A percentile compares a stretch with the other conserved stretches of the same genome.
Evolutionary conservation across 495 filamentous ascomycete species (phyloP).

Genomic region (Xylaria cubensis): DNA sequence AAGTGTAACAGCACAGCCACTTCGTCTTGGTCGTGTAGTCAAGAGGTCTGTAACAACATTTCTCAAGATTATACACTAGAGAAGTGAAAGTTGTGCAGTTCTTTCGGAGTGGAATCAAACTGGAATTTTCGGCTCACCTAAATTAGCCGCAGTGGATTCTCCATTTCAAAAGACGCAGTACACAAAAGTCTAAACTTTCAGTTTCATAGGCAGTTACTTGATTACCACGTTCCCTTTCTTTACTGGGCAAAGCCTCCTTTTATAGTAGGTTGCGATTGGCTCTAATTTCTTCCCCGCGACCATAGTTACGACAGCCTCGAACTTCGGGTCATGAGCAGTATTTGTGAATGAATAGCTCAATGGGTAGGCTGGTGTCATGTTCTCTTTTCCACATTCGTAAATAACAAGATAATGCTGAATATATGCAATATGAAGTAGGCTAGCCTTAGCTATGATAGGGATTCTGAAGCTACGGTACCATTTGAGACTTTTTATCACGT

Average conservation of each 20-base stretch:
- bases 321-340: not conserved
- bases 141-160: not conserved
- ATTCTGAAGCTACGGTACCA: conserved; percentile 34
- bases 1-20: no score
- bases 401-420: not conserved
- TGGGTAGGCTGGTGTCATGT: no score
- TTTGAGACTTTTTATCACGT: conserved; percentile 39
- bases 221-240: not conserved
- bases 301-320: not conserved
- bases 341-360: not conserved
- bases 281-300: not conserved
- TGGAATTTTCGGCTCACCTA: no score
- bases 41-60: not conserved
- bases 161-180: not conserved
- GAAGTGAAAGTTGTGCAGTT: not conserved
- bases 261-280: not conserved
- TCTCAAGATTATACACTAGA: not conserved
- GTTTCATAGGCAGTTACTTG: not conserved
- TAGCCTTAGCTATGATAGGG: not conserved
- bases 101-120: not conserved
- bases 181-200: not conserved
- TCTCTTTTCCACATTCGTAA: not conserved
- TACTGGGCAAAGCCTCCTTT: not conserved
- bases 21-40: no score
- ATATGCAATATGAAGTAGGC: conserved; percentile 20